Evolutionary conservation across 2,329 filamentous ascomycete species (phyloP).

Genomic region (Penicillium digitatum): DNA sequence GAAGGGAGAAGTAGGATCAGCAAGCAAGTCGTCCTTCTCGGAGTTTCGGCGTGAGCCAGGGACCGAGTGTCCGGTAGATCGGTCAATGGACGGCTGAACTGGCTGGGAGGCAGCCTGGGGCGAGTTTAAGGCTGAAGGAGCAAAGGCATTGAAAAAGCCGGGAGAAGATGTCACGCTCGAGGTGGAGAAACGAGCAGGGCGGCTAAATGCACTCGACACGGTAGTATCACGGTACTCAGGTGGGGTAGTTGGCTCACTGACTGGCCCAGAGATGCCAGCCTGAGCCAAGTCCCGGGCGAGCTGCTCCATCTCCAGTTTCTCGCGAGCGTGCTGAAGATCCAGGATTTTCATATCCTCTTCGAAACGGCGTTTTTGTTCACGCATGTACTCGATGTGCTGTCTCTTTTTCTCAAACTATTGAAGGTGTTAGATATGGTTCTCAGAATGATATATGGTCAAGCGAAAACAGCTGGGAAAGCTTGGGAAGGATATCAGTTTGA

Average conservation of each 20-base stretch:
- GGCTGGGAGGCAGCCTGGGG: slow-evolving; percentile 58
- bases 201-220: slow-evolving; percentile 75
- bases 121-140: slow-evolving; percentile 73
- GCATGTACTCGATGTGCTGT: slow-evolving; percentile 83
- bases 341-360: slow-evolving; percentile 89
- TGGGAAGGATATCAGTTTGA: not conserved
- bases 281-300: slow-evolving; percentile 74
- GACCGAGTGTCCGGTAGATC: slow-evolving; percentile 77
- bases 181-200: slow-evolving; percentile 82
- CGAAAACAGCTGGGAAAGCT: not conserved
- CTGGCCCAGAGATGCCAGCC: slow-evolving; percentile 61
- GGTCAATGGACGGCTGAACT: slow-evolving; percentile 53
- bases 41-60: slow-evolving; percentile 85
- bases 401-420: slow-evolving; percentile 89
- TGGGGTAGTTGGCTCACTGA: slow-evolving; percentile 93
- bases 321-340: slow-evolving; percentile 76
- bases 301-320: slow-evolving; percentile 78
- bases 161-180: slow-evolving; percentile 81
- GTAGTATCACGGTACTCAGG: slow-evolving; percentile 84
- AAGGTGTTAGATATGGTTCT: slow-evolving; percentile 25
- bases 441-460: not conserved
- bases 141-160: slow-evolving; percentile 67
- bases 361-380: slow-evolving; percentile 82
- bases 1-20: slow-evolving; percentile 57
- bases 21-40: slow-evolving; percentile 78